Evolutionary conservation across 306 rosid species (phyloP).

Genomic region (Dryas alaskensis): DNA sequence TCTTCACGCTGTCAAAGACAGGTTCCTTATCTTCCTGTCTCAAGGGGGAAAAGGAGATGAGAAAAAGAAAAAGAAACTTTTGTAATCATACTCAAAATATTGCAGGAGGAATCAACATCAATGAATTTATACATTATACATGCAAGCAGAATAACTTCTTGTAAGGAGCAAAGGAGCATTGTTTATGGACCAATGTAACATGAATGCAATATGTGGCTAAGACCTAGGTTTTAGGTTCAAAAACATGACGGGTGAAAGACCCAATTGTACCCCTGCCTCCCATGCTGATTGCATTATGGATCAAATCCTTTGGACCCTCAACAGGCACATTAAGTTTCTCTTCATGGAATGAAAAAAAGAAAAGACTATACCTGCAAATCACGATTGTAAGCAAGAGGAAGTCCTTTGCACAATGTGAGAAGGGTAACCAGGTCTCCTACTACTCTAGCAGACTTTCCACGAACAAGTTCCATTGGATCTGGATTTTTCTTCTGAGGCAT

Average conservation of each 20-base stretch:
- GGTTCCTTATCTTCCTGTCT: conserved; percentile 96
- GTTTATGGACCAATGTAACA: background rate
- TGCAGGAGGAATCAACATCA: conserved; percentile 1
- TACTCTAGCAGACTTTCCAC: conserved; percentile 93
- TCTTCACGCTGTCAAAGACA: conserved; percentile 85
- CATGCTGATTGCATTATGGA: background rate
- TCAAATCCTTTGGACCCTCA: background rate
- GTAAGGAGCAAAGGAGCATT: background rate
- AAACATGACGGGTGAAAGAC: background rate
- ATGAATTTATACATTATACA: conserved; percentile 1
- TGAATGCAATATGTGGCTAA: background rate
- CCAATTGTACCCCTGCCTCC: background rate
- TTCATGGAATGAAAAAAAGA: background rate
- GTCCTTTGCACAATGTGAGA: conserved; percentile 93
- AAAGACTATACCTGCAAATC: conserved; percentile 73
- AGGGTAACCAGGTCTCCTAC: conserved; percentile 87
- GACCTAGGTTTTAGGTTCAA: conserved; percentile 4
- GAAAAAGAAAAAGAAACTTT: conserved; percentile 1
- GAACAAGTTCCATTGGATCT: conserved; percentile 99
- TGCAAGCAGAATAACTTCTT: background rate
- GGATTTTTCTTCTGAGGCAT: conserved; percentile 99
- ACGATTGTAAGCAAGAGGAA: conserved; percentile 95
- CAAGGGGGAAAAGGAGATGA: conserved; percentile 19
- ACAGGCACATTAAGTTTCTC: background rate
- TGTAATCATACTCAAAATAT: conserved; percentile 7